phyloP scores from a whole-genome alignment of 116 monocot genomes.

The Phalaenopsis hybrid region DNA sequence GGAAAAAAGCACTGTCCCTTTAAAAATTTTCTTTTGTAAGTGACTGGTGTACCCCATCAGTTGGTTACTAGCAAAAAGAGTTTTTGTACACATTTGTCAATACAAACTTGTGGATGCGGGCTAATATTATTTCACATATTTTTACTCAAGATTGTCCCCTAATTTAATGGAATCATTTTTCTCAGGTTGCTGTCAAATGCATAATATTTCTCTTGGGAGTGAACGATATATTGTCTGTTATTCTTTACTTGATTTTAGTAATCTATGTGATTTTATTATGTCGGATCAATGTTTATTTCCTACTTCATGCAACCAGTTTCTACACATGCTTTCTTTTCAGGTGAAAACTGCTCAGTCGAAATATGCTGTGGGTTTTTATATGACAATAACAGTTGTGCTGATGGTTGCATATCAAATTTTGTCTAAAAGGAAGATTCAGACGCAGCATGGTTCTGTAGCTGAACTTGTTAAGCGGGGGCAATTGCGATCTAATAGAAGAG shows the following conservation, averaged over 20 bases:
- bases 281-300: not conserved
- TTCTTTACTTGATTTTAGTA: not conserved
- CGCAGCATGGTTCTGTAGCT: conserved; percentile 67
- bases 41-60: not conserved
- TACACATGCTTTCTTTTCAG: conserved; percentile 28
- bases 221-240: not conserved
- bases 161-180: not conserved
- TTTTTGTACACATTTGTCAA: not conserved
- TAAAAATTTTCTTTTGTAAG: not conserved
- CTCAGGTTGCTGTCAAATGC: not conserved
- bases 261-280: not conserved
- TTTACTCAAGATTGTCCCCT: not conserved
- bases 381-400: conserved; percentile 36
- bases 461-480: conserved; percentile 94
- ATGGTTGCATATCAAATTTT: conserved; percentile 37
- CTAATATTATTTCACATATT: not conserved
- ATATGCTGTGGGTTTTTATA: conserved; percentile 26
- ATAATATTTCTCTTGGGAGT: not conserved
- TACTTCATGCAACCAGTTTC: not conserved
- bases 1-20: not conserved
- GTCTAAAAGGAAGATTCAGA: conserved; percentile 18
- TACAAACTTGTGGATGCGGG: not conserved
- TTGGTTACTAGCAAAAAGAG: not conserved
- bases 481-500: conserved; percentile 84
- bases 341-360: conserved; percentile 28